Evolutionary conservation across 257 asterid genomes (phyloP), one percentile per base, ranked within the genome.

Genomic region (Schizonepeta tenuifolia): DNA sequence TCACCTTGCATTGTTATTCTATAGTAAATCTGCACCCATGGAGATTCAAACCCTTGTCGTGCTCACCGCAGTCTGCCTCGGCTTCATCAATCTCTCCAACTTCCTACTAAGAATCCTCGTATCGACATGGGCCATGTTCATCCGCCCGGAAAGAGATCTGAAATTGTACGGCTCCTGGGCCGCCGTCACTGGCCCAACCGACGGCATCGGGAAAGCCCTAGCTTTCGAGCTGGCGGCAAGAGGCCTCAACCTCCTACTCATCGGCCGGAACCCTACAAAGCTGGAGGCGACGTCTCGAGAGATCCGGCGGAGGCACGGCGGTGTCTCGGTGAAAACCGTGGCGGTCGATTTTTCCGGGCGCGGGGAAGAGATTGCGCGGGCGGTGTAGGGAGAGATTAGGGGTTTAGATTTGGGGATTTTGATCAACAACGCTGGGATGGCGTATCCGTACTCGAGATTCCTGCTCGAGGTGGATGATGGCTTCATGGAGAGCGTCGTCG

Each of bases 91-190:
- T 18, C 69, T 75, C 51, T 71, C 73, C 41, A 71, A 44, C 43
- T 43, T 28, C 31, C 56, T 75, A 1, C 73, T 80, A 1, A 24
- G 5, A 15, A 7, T 75, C 72, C 21, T 62, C 35, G 0, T 0
- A 46, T 75, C 78, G 28, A 13, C 12, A 41, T 80, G 72, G 75
- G 15, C 13, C 38, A n/a, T 20, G 44, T 71, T 80, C 77, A 6
- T 80, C 69, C 24, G 84, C 7, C 81, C 84, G 2, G 68, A 10
- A 3, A 71, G 66, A 43, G 21, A 75, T 65, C 84, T 71, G 41
- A 71, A 43, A 15, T 6, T 24, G 9, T 79, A 75, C 75, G 83
- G 83, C 8, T 58, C 83, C n/a, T 79, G 83, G 83, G 83, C 78
- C 6, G 51, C 77, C 40, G 17, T 79, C 69, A 79, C 83, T 41